Evolutionary conservation across 345 rosid species (phyloP), one percentile per base, ranked within the genome.

Genomic region (Gossypium arboreum): DNA sequence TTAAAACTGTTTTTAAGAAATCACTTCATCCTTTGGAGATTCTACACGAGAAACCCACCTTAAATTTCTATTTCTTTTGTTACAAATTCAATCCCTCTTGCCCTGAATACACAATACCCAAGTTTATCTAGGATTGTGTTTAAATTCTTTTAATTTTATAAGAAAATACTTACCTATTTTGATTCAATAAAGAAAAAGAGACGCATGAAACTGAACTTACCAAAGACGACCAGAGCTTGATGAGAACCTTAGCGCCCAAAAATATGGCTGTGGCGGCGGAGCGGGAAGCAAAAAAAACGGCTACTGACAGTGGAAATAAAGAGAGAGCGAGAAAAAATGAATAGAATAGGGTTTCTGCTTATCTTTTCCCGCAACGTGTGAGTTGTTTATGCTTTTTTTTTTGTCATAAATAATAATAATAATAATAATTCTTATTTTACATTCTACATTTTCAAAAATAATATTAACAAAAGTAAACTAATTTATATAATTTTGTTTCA

Each of bases 281-380:
- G 72, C 22, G 58, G 58, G 47, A 69, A 12, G 24, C 60, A 51
- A 52, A 25, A 69, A 24, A 34, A 34, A 69, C 47, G 73, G 45
- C 47, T 51, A 69, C 60, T 29, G 59, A 29, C 59, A 51, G 73
- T 69, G 60, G 73, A 29, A 22, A 69, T 10, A 27, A 43, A 50
- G 58, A 25, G 72, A 50, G 8, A 34, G 41, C 7, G 41, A 12
- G 15, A 51, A 4, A 15, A 51, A 7, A 54, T 2, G 22, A 68
- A 25, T 41, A 68, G 58, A 16, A 12, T 68, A 68, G 58, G 72
- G 72, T 25, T 68, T 68, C 27, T 16, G 15, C 52, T 50, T 15
- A 1, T 67, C 22, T 12, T 67, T 2, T 47, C 20, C 22, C 27
- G 9, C 29, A 12, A 24, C 18, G 17, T 25, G 12, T 12, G 52